A percentile compares a stretch with the other conserved stretches of the same genome.
These are phyloP conservation scores for Phytophthora ramorum DNA, from an alignment of 352 stramenopile species.

Conservation along the genomic window DNA sequence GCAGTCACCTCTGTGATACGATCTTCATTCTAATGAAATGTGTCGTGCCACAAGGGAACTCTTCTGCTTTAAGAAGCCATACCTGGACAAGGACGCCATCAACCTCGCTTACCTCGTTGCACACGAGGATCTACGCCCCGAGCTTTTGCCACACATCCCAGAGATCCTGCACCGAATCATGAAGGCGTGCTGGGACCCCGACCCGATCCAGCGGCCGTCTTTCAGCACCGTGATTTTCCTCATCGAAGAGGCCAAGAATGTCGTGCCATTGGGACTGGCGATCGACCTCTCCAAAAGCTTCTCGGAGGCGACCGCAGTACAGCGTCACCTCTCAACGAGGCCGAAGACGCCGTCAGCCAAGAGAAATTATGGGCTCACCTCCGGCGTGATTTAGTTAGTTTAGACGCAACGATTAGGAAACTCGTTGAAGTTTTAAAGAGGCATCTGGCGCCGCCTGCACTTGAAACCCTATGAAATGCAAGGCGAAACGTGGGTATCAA, in stretches of 20 bases:
- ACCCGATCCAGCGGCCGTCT: slow-evolving; percentile 59
- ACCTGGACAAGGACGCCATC: slow-evolving; percentile 81
- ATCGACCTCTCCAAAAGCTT: slow-evolving; percentile 69
- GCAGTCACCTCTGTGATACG: neutral
- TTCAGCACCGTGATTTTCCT: slow-evolving; percentile 65
- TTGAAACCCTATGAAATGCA: neutral
- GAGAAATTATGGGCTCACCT: slow-evolving; percentile 67
- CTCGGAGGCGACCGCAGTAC: slow-evolving; percentile 40
- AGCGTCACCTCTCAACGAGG: slow-evolving; percentile 33
- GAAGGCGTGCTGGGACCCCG: slow-evolving; percentile 68
- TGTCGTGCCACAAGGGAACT: slow-evolving; percentile 53
- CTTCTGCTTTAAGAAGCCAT: slow-evolving; percentile 87
- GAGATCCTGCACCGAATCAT: slow-evolving; percentile 74
- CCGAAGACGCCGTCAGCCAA: slow-evolving; percentile 39
- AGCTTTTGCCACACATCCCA: slow-evolving; percentile 69
- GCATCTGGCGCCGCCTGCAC: neutral
- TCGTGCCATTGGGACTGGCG: slow-evolving; percentile 53
- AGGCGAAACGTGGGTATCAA: neutral
- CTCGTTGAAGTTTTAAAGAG: slow-evolving; percentile 1
- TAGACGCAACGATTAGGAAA: neutral
- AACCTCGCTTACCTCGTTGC: slow-evolving; percentile 81
- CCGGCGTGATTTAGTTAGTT: slow-evolving; percentile 49
- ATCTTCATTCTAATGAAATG: neutral
- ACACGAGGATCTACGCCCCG: slow-evolving; percentile 73
- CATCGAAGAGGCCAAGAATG: slow-evolving; percentile 69